Conservation (phyloP, 495 filamentous ascomycete species). For the Aspergillus heteromorphus region DNA sequence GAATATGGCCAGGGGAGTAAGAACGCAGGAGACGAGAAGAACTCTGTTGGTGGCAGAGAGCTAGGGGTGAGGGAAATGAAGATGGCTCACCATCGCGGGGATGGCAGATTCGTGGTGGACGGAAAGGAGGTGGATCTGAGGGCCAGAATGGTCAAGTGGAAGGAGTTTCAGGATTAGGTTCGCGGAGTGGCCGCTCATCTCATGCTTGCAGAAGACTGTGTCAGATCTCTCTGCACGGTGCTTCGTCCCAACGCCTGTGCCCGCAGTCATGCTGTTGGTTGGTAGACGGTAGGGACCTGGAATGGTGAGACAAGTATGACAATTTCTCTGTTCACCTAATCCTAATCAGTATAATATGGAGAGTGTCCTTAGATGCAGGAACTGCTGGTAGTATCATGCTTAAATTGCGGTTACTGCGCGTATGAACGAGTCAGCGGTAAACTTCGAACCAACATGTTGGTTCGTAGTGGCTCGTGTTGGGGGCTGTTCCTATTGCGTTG, state of each 20-base stretch:
- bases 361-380: not conserved
- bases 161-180: constrained; percentile 2
- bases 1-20: not conserved
- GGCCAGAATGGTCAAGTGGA: not conserved
- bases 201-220: not conserved
- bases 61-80: not conserved
- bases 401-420: not conserved
- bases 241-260: not conserved
- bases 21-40: not conserved
- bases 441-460: not conserved
- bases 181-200: no score
- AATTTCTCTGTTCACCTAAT: not conserved
- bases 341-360: not conserved
- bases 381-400: not conserved
- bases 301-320: not conserved
- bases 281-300: not conserved
- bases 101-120: not conserved
- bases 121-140: not conserved
- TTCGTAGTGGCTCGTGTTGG: not conserved
- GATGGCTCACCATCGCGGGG: constrained; percentile 1
- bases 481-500: not conserved
- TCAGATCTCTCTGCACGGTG: not conserved
- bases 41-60: not conserved
- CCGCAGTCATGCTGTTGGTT: not conserved
- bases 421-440: not conserved